Percentiles rank a stretch among this genome's conserved stretches.
Conservation (phyloP, 139 green algal genomes). For the Asterochloris sp. region DNA sequence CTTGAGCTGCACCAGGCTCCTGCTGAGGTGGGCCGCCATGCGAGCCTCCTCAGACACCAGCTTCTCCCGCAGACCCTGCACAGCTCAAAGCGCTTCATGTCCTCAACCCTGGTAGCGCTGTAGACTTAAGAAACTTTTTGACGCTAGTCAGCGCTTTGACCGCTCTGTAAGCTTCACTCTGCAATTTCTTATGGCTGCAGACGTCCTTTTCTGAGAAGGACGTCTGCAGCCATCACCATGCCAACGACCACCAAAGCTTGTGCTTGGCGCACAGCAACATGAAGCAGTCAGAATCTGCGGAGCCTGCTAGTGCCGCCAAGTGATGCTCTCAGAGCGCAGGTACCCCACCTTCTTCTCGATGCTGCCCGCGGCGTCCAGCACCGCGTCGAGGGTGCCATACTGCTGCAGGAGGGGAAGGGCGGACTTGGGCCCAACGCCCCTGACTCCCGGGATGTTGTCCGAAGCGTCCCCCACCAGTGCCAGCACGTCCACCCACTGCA, state of each 20-base stretch:
- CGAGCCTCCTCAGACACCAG: slow-evolving; percentile 28
- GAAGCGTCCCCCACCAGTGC: slow-evolving; percentile 52
- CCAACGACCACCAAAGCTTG: neutral
- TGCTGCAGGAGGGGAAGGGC: slow-evolving; percentile 36
- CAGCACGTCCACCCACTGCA: slow-evolving; percentile 51
- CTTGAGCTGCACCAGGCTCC: slow-evolving; percentile 49
- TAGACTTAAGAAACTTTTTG: neutral
- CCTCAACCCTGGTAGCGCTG: neutral
- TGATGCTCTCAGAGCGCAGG: neutral
- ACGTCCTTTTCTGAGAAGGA: neutral
- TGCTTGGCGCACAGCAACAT: neutral
- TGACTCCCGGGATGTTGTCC: slow-evolving; percentile 54
- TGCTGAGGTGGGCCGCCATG: slow-evolving; percentile 44
- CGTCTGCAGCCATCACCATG: neutral
- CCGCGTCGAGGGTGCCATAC: slow-evolving; percentile 30
- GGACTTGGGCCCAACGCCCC: slow-evolving; percentile 51
- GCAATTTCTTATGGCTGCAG: neutral
- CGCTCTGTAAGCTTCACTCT: neutral
- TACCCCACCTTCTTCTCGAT: neutral
- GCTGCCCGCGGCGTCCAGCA: slow-evolving; percentile 29
- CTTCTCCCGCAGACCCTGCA: slow-evolving; percentile 6
- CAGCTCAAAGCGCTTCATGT: neutral
- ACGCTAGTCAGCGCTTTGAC: neutral
- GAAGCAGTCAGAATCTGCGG: neutral
- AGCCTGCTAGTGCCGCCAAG: neutral